These are phyloP conservation scores for Neonothopanus nambi DNA, from an alignment of 1,284 basidiomycete genomes.

Conservation along the genomic window DNA sequence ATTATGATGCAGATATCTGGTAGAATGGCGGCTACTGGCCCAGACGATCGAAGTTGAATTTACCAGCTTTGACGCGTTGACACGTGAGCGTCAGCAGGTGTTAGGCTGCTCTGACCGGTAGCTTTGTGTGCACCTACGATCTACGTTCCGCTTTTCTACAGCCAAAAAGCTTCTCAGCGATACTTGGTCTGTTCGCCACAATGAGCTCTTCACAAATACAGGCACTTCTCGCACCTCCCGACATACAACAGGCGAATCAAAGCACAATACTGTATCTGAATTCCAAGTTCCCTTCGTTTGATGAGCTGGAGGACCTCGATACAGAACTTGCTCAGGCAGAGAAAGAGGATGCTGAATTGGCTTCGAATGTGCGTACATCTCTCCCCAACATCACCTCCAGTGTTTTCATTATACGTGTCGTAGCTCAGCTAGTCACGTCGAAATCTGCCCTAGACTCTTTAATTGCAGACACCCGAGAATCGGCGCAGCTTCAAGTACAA, in stretches of 20 bases:
- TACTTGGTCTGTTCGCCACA: too few relatives aligned
- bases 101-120: too few relatives aligned
- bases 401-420: slow-evolving; percentile 32
- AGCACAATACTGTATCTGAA: slow-evolving; percentile 49
- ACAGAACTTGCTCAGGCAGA: slow-evolving; percentile 37
- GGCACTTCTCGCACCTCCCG: slow-evolving; percentile 49
- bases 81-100: too few relatives aligned
- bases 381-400: slow-evolving; percentile 2
- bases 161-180: too few relatives aligned
- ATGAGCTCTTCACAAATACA: slow-evolving; percentile 57
- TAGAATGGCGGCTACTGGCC: too few relatives aligned
- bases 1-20: too few relatives aligned
- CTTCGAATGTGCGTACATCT: slow-evolving; percentile 40
- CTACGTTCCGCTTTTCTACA: too few relatives aligned
- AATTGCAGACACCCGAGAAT: slow-evolving; percentile 43
- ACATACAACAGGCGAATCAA: slow-evolving; percentile 38
- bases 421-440: slow-evolving; percentile 63
- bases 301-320: slow-evolving; percentile 48
- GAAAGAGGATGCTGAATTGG: slow-evolving; percentile 36
- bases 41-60: too few relatives aligned
- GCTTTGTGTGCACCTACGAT: too few relatives aligned
- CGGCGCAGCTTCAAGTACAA: slow-evolving; percentile 48
- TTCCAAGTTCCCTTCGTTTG: slow-evolving; percentile 33
- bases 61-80: too few relatives aligned
- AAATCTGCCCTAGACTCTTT: slow-evolving; percentile 43